A percentile compares a stretch with the other conserved stretches of the same genome.
These are phyloP conservation scores for Teratosphaeria epicoccoides DNA, from an alignment of 2,329 filamentous ascomycete genomes.

Conservation along the genomic window DNA sequence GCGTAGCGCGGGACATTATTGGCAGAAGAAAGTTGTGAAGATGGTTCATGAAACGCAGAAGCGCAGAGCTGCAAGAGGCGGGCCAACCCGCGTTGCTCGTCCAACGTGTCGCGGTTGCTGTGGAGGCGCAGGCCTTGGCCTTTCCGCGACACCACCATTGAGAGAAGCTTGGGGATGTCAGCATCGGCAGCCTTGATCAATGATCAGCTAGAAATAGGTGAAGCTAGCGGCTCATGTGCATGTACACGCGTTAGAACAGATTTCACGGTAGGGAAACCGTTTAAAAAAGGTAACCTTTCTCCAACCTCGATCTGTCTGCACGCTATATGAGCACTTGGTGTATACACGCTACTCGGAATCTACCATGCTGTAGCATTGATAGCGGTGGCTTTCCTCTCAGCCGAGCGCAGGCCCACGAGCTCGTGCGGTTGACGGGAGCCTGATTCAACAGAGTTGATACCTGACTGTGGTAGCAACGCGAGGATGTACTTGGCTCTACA, in stretches of 20 bases:
- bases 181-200: not conserved
- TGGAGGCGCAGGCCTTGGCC: conserved; percentile 2
- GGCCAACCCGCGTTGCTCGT: not conserved
- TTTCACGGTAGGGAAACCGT: not conserved
- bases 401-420: no score
- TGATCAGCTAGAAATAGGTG: not conserved
- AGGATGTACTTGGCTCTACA: not conserved
- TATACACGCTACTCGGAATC: no score
- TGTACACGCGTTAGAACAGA: not conserved
- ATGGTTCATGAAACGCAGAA: not conserved
- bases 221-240: not conserved
- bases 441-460: not conserved
- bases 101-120: not conserved
- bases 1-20: no score
- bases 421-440: no score
- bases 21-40: no score
- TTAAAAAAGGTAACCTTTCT: not conserved
- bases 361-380: not conserved
- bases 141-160: not conserved
- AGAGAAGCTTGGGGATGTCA: not conserved
- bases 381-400: no score
- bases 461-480: not conserved
- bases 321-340: not conserved
- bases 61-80: not conserved
- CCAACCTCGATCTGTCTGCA: not conserved